These are phyloP conservation scores for Phytophthora megakarya DNA, from an alignment of 352 stramenopile species.

Conservation along the genomic window DNA sequence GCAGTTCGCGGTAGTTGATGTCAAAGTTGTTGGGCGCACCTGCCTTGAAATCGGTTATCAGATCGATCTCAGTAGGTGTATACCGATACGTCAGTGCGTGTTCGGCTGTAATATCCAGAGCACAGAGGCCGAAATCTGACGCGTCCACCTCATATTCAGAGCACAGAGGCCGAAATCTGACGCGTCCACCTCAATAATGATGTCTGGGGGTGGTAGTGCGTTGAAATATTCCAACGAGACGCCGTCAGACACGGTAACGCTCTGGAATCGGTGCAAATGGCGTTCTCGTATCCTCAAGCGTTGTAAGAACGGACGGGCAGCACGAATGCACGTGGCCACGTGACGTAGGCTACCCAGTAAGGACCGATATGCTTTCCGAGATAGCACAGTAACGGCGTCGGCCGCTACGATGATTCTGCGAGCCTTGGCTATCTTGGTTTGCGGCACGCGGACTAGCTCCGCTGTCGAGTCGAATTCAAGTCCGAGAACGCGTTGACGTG, in stretches of 20 bases:
- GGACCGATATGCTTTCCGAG: neutral
- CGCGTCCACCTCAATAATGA: conserved; percentile 16
- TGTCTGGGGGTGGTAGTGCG: conserved; percentile 4
- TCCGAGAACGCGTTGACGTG: too few relatives aligned
- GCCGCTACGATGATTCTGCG: neutral
- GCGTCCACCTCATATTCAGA: too few relatives aligned
- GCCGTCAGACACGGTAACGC: conserved; percentile 8
- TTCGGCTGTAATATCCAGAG: too few relatives aligned
- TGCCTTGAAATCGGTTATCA: conserved; percentile 1
- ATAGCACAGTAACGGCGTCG: neutral
- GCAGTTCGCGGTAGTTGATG: conserved; percentile 22
- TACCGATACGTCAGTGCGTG: neutral
- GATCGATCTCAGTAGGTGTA: neutral
- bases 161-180: conserved; percentile 23
- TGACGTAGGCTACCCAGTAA: conserved; percentile 17
- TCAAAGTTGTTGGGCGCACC: conserved; percentile 10
- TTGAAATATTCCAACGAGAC: conserved; percentile 26
- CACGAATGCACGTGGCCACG: conserved; percentile 22
- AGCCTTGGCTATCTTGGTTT: neutral
- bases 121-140: too few relatives aligned
- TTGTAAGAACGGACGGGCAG: conserved; percentile 16
- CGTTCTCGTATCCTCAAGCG: neutral
- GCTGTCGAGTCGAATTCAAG: conserved; percentile 13
- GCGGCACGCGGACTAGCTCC: conserved; percentile 3
- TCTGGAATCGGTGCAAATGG: too few relatives aligned